Evolutionary conservation across 805 yeast genomes (phyloP).

Genomic region (Hanseniaspora lachancei): DNA sequence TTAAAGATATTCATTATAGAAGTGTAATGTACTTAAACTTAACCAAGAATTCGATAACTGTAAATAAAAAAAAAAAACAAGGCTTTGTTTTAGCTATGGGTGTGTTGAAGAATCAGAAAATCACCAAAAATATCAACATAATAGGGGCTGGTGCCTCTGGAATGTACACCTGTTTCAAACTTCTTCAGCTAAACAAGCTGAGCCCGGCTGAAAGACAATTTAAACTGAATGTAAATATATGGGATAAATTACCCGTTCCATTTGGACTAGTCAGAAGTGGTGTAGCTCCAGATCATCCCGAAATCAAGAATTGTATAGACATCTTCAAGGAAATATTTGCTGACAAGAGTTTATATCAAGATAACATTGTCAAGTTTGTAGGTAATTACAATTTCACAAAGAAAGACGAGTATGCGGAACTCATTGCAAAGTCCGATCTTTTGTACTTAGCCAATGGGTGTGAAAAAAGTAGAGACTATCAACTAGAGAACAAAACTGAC

Average conservation of each 20-base stretch:
- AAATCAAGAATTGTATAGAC: slow-evolving; percentile 68
- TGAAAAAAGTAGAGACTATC: slow-evolving; percentile 35
- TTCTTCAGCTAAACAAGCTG: slow-evolving; percentile 33
- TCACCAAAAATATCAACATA: slow-evolving; percentile 42
- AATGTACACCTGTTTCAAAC: slow-evolving; percentile 70
- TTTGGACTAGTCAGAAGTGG: slow-evolving; percentile 86
- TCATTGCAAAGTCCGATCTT: slow-evolving; percentile 32
- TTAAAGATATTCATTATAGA: too few relatives aligned
- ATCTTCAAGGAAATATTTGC: slow-evolving; percentile 46
- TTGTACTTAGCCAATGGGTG: slow-evolving; percentile 78
- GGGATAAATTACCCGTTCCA: slow-evolving; percentile 78
- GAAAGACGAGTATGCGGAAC: neutral
- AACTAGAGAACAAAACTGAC: slow-evolving; percentile 46
- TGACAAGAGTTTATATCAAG: slow-evolving; percentile 16
- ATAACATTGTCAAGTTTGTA: slow-evolving; percentile 38
- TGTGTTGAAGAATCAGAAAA: neutral
- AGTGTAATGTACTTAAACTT: too few relatives aligned
- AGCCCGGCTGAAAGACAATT: slow-evolving; percentile 24
- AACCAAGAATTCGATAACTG: too few relatives aligned
- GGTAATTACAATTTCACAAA: slow-evolving; percentile 64
- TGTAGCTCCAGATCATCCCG: slow-evolving; percentile 99
- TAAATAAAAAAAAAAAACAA: too few relatives aligned
- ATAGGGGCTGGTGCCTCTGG: slow-evolving; percentile 97
- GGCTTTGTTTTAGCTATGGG: neutral
- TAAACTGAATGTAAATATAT: slow-evolving; percentile 48